These are phyloP conservation scores for Colletotrichum sp. DNA, from an alignment of 2,329 filamentous ascomycete genomes.

Conservation along the genomic window DNA sequence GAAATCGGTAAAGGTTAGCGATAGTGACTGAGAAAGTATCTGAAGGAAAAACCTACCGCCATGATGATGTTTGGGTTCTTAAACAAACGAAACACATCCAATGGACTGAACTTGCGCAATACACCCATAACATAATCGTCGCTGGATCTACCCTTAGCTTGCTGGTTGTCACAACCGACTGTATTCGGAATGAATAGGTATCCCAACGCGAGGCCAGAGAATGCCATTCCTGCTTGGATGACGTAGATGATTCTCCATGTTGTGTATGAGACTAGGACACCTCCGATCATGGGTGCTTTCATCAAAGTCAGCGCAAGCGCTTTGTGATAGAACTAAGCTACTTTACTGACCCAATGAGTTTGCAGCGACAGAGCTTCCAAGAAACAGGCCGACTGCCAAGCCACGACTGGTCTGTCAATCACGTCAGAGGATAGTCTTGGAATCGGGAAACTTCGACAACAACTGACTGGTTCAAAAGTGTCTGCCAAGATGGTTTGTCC, in stretches of 20 bases:
- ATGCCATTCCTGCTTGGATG: background rate
- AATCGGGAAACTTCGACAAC: background rate
- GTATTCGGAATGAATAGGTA: background rate
- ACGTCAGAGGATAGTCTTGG: background rate
- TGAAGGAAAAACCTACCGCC: background rate
- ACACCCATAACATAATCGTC: background rate
- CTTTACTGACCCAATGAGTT: background rate
- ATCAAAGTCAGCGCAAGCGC: background rate
- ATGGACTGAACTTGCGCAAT: background rate
- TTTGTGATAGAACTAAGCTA: too few species aligned
- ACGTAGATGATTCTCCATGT: background rate
- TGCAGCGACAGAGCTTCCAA: background rate
- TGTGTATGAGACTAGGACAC: background rate
- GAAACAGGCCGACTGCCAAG: background rate
- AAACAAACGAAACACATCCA: background rate
- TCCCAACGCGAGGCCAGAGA: background rate
- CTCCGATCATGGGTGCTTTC: background rate
- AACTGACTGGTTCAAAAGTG: background rate
- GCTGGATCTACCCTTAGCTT: background rate
- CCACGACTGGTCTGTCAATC: background rate
- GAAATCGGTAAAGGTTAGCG: background rate
- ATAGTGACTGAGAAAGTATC: background rate
- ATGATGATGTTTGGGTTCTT: background rate
- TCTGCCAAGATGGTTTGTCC: background rate
- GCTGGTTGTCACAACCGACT: background rate